Evolutionary conservation across 768 basidiomycete species (phyloP).

Genomic region (Dentipellis sp.): DNA sequence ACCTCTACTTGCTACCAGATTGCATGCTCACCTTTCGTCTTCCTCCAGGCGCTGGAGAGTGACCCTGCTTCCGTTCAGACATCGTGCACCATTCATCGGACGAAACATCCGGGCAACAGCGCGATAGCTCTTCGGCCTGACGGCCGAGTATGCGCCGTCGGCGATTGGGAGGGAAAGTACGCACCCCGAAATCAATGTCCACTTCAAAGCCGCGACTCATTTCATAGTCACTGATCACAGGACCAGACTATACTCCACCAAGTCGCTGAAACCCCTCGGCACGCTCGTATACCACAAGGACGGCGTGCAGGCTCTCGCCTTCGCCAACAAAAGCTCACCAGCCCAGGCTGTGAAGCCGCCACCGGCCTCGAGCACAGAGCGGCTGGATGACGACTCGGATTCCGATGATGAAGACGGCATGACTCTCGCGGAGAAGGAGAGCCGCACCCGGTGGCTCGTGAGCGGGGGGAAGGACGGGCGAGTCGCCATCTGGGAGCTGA

Average conservation of each 20-base stretch:
- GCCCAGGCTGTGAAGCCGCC: background rate
- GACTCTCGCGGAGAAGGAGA: conserved; percentile 8
- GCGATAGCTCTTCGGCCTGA: conserved; percentile 68
- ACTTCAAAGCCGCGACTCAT: background rate
- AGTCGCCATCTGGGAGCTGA: conserved; percentile 12
- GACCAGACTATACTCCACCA: conserved; percentile 75
- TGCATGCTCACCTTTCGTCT: background rate
- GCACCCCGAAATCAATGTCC: conserved; percentile 17
- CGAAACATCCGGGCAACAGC: conserved; percentile 74
- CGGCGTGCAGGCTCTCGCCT: conserved; percentile 65
- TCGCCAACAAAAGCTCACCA: conserved; percentile 30
- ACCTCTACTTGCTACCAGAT: background rate
- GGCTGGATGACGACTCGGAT: background rate
- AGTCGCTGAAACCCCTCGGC: conserved; percentile 74
- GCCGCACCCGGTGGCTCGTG: conserved; percentile 11
- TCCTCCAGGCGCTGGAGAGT: background rate
- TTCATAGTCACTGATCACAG: conserved; percentile 28
- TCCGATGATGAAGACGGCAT: conserved; percentile 3
- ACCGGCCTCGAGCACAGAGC: background rate
- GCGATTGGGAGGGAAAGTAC: conserved; percentile 92
- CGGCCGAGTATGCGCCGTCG: conserved; percentile 75
- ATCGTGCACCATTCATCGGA: conserved; percentile 35
- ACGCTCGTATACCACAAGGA: conserved; percentile 77
- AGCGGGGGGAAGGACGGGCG: conserved; percentile 14
- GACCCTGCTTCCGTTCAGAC: conserved; percentile 9